Evolutionary conservation across 1,139 yeast genomes (phyloP).

Genomic region (Starmera stellimalicola): DNA sequence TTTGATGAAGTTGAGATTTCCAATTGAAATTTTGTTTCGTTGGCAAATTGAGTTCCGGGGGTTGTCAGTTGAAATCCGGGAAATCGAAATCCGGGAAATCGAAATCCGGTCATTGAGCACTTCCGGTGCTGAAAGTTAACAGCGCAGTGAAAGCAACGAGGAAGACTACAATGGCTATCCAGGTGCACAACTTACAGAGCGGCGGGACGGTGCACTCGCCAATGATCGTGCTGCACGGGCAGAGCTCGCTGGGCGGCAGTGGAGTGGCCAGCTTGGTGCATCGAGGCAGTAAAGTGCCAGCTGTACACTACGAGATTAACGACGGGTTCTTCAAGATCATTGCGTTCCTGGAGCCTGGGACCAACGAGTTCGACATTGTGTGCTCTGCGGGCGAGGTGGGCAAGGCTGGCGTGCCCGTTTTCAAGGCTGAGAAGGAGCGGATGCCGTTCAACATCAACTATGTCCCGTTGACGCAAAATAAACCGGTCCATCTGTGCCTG

Average conservation of each 20-base stretch:
- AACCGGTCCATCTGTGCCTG: conserved; percentile 74
- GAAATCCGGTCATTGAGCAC: no score
- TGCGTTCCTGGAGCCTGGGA: conserved; percentile 61
- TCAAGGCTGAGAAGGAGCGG: conserved; percentile 3
- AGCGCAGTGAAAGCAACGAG: neutral
- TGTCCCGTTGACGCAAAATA: conserved; percentile 54
- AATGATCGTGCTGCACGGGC: conserved; percentile 35
- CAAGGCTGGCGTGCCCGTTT: conserved; percentile 16
- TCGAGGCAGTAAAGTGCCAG: conserved; percentile 50
- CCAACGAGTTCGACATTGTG: conserved; percentile 33
- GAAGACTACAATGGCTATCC: conserved; percentile 15
- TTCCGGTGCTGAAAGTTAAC: neutral
- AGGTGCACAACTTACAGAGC: conserved; percentile 18
- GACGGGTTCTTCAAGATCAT: conserved; percentile 67
- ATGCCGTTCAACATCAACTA: conserved; percentile 33
- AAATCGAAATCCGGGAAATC: no score
- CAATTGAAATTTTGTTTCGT: neutral
- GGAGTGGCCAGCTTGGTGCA: conserved; percentile 34
- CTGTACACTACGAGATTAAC: conserved; percentile 62
- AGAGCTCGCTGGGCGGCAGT: conserved; percentile 18
- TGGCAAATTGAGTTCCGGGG: no score
- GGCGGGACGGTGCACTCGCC: conserved; percentile 33
- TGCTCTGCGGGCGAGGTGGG: conserved; percentile 15
- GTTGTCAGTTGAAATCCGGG: no score
- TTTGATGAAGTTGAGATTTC: no score